A percentile compares a stretch with the other conserved stretches of the same genome.
Conservation (phyloP, 129 eudicot species). For the Saposhnikovia divaricata region DNA sequence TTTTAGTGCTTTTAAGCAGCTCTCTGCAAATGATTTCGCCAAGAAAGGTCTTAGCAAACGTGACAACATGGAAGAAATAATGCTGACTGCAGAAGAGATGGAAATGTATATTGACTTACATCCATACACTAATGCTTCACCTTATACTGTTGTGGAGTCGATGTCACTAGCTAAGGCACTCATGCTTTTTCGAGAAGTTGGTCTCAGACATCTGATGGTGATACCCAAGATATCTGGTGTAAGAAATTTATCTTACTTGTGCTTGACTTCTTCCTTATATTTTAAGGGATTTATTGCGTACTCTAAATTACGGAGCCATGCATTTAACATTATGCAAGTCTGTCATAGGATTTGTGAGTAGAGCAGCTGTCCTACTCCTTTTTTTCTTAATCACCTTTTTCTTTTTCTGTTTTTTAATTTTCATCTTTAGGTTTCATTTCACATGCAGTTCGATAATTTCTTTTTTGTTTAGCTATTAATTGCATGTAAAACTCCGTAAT, state of each 20-base stretch:
- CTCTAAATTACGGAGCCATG: background rate
- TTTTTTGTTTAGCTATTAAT: background rate
- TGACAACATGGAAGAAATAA: constrained; percentile 50
- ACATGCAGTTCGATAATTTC: background rate
- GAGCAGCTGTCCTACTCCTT: background rate
- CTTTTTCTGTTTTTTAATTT: background rate
- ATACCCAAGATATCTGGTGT: constrained; percentile 75
- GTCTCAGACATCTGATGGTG: constrained; percentile 78
- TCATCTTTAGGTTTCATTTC: background rate
- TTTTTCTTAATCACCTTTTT: background rate
- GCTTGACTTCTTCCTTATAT: background rate
- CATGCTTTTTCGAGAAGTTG: constrained; percentile 76
- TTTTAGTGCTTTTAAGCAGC: constrained; percentile 30
- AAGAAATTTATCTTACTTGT: constrained; percentile 20
- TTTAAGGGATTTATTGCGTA: background rate
- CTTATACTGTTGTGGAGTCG: constrained; percentile 83
- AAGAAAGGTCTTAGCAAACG: constrained; percentile 55
- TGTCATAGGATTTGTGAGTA: background rate
- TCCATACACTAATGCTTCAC: constrained; percentile 77
- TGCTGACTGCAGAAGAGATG: constrained; percentile 68
- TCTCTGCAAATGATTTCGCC: constrained; percentile 67
- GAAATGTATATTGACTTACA: constrained; percentile 82
- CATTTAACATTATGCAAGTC: background rate
- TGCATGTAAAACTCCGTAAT: background rate
- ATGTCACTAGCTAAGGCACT: constrained; percentile 94